Evolutionary conservation across 2,329 filamentous ascomycete species (phyloP).

Genomic region (Ophiostoma perfectum): DNA sequence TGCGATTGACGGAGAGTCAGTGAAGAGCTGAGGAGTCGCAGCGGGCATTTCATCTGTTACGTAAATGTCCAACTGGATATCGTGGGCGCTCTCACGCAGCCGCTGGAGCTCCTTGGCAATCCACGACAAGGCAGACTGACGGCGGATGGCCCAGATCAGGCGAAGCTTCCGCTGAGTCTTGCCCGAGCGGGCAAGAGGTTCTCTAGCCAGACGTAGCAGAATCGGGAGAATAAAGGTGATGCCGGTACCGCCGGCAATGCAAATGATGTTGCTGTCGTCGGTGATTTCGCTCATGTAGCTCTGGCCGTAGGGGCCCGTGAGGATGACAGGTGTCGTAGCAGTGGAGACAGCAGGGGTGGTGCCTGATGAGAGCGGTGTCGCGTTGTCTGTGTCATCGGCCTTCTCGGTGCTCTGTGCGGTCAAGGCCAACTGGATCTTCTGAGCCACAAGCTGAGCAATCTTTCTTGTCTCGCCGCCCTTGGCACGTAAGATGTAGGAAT

Average conservation of each 20-base stretch:
- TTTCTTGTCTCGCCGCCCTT: slow-evolving; percentile 56
- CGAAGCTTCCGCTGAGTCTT: slow-evolving; percentile 44
- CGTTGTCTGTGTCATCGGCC: neutral
- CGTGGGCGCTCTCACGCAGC: slow-evolving; percentile 36
- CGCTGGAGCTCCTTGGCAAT: slow-evolving; percentile 50
- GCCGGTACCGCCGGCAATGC: slow-evolving; percentile 12
- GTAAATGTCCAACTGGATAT: slow-evolving; percentile 27
- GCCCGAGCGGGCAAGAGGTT: slow-evolving; percentile 26
- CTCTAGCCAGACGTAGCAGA: slow-evolving; percentile 37
- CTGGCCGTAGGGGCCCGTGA: slow-evolving; percentile 60
- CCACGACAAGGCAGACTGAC: slow-evolving; percentile 52
- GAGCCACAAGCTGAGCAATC: slow-evolving; percentile 43
- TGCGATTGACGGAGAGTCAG: neutral
- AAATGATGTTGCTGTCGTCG: slow-evolving; percentile 37
- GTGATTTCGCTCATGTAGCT: slow-evolving; percentile 33
- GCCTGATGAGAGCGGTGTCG: neutral
- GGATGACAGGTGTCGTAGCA: slow-evolving; percentile 49
- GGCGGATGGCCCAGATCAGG: slow-evolving; percentile 61
- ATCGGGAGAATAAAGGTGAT: slow-evolving; percentile 52
- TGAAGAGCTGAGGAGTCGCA: neutral
- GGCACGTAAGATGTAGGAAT: slow-evolving; percentile 54
- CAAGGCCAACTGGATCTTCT: slow-evolving; percentile 30
- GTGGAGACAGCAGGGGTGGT: slow-evolving; percentile 15
- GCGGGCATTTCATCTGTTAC: neutral
- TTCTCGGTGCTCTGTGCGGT: neutral